Conservation (phyloP, 2,329 filamentous ascomycete genomes). For the Sporothrix dimorphospora region DNA sequence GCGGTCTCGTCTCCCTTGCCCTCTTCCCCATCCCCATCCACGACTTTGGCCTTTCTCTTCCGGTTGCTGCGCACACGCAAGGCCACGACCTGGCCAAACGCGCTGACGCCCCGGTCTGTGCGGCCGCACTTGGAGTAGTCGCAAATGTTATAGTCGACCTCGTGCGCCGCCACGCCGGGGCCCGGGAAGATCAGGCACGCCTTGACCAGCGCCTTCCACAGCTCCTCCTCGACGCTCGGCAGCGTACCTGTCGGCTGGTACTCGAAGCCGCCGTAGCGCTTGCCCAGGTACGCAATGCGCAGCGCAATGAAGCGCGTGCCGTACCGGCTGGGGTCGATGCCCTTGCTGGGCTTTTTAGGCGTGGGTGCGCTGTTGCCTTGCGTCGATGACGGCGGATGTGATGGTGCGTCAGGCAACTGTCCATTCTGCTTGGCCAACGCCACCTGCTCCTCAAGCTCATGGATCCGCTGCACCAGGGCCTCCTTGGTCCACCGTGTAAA, state of each 20-base stretch:
- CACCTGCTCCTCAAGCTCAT: constrained; percentile 32
- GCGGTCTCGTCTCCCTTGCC: constrained; percentile 28
- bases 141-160: constrained; percentile 78
- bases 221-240: constrained; percentile 86
- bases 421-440: not conserved
- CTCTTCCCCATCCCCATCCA: constrained; percentile 18
- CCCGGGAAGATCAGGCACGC: constrained; percentile 78
- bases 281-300: constrained; percentile 91
- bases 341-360: constrained; percentile 50
- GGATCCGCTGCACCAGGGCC: constrained; percentile 43
- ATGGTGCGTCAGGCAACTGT: not conserved
- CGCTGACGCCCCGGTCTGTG: constrained; percentile 91
- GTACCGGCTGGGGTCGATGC: constrained; percentile 80
- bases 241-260: constrained; percentile 73
- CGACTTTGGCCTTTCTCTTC: constrained; percentile 24
- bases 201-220: constrained; percentile 89
- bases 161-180: constrained; percentile 48
- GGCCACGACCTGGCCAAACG: constrained; percentile 93
- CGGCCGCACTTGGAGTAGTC: constrained; percentile 95
- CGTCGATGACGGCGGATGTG: not conserved
- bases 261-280: constrained; percentile 91
- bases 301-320: constrained; percentile 82
- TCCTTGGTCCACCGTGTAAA: constrained; percentile 36
- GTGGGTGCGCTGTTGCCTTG: not conserved
- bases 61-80: constrained; percentile 79